Evolutionary conservation across 768 basidiomycete genomes (phyloP).

Genomic region (Podaxis mareebaensis): DNA sequence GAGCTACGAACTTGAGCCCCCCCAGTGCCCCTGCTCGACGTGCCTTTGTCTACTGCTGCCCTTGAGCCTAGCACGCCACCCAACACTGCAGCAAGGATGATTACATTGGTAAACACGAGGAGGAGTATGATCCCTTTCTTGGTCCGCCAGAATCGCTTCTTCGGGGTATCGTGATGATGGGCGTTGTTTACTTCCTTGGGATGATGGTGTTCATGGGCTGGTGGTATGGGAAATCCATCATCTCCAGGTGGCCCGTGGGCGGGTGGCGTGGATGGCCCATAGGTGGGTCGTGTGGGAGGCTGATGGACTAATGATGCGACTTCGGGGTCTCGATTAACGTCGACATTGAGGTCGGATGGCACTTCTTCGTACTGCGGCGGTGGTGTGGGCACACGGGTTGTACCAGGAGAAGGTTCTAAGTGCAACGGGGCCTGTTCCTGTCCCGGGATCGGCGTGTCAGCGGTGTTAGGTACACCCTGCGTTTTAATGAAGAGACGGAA

Average conservation of each 20-base stretch:
- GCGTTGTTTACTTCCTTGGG: neutral
- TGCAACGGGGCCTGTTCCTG: neutral
- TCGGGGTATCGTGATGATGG: neutral
- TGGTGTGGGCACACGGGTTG: neutral
- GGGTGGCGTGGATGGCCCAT: too few species aligned
- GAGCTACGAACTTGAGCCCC: too few species aligned
- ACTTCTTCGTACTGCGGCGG: neutral
- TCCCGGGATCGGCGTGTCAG: neutral
- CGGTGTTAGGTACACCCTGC: neutral
- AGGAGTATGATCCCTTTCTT: conserved; percentile 11
- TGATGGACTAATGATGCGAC: too few species aligned
- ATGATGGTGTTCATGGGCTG: neutral
- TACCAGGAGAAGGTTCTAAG: neutral
- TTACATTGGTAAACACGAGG: neutral
- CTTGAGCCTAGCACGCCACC: conserved; percentile 16
- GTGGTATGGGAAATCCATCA: neutral
- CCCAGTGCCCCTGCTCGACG: neutral
- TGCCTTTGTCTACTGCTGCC: neutral
- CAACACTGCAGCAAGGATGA: conserved; percentile 12
- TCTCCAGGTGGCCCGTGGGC: neutral
- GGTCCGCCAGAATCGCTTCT: conserved; percentile 7
- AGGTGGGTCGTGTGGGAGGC: too few species aligned
- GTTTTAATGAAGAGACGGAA: neutral
- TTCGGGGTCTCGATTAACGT: neutral
- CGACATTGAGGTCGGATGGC: neutral